A percentile compares a stretch with the other conserved stretches of the same genome.
Evolutionary conservation across 2,329 filamentous ascomycete species (phyloP).

Genomic region (Penicillium sp.): DNA sequence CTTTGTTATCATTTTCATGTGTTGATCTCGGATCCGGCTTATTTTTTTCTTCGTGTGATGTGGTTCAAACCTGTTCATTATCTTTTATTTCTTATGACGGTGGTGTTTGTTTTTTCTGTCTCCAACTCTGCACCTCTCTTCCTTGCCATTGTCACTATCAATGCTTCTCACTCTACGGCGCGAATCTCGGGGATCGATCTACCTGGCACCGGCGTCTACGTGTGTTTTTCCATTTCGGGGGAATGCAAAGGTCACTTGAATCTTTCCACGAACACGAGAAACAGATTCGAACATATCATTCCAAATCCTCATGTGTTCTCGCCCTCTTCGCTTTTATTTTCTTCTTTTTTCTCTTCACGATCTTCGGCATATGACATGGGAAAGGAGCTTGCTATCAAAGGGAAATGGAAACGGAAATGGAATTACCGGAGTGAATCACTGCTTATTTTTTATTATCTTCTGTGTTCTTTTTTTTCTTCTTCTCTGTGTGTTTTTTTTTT

Average conservation of each 20-base stretch:
- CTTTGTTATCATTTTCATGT: conserved; percentile 21
- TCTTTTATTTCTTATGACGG: conserved; percentile 27
- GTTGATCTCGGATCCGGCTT: conserved; percentile 15
- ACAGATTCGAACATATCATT: conserved; percentile 8
- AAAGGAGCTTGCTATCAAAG: conserved; percentile 12
- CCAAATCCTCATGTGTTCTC: neutral
- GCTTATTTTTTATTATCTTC: conserved; percentile 16
- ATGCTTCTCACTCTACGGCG: conserved; percentile 16
- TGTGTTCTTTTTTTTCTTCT: conserved; percentile 4
- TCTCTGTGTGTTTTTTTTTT: conserved; percentile 13
- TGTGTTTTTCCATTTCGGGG: conserved; percentile 14
- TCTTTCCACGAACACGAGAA: conserved; percentile 8
- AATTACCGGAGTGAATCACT: conserved; percentile 27
- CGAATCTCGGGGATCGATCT: conserved; percentile 19
- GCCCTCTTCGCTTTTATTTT: conserved; percentile 21
- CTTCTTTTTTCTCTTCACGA: conserved; percentile 20
- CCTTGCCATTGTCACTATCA: conserved; percentile 24
- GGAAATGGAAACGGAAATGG: conserved; percentile 23
- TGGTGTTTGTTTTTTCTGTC: conserved; percentile 10
- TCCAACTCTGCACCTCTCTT: conserved; percentile 4
- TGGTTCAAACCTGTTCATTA: conserved; percentile 20
- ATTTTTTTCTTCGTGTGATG: conserved; percentile 19
- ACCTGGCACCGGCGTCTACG: conserved; percentile 25
- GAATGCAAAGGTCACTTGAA: conserved; percentile 7
- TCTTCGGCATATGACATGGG: conserved; percentile 32